A percentile compares a stretch with the other conserved stretches of the same genome.
phyloP scores from a whole-genome alignment of 441 rosid genomes.

The Hypseocharis bilobata region DNA sequence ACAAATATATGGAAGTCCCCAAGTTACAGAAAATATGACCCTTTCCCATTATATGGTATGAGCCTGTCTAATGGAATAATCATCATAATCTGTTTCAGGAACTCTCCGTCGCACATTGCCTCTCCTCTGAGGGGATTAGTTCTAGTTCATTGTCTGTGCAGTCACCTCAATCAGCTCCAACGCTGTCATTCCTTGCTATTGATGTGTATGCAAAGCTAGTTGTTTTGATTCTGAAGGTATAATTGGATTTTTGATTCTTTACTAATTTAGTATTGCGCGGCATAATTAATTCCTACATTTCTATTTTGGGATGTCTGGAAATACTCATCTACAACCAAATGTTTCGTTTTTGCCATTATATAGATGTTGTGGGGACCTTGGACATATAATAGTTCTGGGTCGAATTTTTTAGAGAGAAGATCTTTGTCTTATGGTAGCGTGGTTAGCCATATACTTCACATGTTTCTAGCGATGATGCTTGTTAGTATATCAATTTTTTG shows the following conservation, averaged over 20 bases:
- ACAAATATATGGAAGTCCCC: no score
- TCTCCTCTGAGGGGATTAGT: conserved; percentile 20
- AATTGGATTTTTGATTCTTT: neutral
- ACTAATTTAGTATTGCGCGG: no score
- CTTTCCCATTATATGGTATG: neutral
- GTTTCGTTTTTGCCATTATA: no score
- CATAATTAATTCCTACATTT: neutral
- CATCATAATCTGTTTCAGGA: conserved; percentile 18
- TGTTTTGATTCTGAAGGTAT: conserved; percentile 23
- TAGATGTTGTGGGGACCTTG: no score
- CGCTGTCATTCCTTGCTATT: conserved; percentile 24
- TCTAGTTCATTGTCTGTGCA: conserved; percentile 20
- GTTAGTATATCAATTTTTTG: no score
- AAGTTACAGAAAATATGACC: neutral
- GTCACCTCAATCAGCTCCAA: conserved; percentile 18
- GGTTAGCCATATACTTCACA: no score
- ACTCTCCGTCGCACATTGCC: conserved; percentile 27
- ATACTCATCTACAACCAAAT: no score
- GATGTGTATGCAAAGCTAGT: conserved; percentile 30
- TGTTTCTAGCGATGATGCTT: no score
- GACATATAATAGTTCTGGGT: no score
- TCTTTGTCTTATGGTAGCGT: no score
- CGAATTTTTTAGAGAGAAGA: no score
- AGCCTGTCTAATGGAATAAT: neutral
- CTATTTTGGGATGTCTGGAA: neutral